Evolutionary conservation across 192 early-diverging fungal genomes (phyloP), one percentile per base, ranked within the genome.

Genomic region (Coemansia sp.): DNA sequence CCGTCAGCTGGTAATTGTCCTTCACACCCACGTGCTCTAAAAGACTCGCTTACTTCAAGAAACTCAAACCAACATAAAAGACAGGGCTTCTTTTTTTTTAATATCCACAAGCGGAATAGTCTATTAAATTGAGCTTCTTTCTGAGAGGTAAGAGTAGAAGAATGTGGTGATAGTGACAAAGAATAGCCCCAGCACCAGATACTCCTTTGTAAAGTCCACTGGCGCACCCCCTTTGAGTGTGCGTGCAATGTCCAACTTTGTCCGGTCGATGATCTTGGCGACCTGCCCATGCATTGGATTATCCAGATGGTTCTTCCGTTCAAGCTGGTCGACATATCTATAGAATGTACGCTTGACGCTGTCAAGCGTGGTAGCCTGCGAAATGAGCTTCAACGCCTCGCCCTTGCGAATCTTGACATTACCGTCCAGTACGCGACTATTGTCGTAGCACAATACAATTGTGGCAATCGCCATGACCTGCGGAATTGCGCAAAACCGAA

Each of bases 381-480:
- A 72, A 57, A 92, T 92, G 49, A 93, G 65, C 71, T 85, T 85
- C 24, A 92, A 80, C 25, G 91, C 85, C 74, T 90, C 87, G 34
- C 91, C 91, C 74, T 90, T 93, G 64, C 96, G 91, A 69, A 98
- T 98, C 82, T 99, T 99, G 61, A 93, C 90, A 31, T 88, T 88
- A 52, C 76, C 82, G 3, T 86, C 84, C 64, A 92, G 97, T 16
- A 98, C 76, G 32, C 81, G 74, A 48, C 87, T 73, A 76, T 96
- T 96, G 79, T 94, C 92, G 74, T 91, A 96, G 54, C 95, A 89
- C 54, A 93, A 60, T 24, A 86, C 82, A 19, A 99, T 74, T 2
- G 95, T 92, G 25, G 97, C 89, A 67, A 99, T 93, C 12, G 97
- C 97, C 97, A 98, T 98, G 18, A 97, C 89, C 84, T 99, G 96